Base-by-base conservation (phyloP, 2,329 filamentous ascomycete genomes). In the Cercospora sp. region DNA sequence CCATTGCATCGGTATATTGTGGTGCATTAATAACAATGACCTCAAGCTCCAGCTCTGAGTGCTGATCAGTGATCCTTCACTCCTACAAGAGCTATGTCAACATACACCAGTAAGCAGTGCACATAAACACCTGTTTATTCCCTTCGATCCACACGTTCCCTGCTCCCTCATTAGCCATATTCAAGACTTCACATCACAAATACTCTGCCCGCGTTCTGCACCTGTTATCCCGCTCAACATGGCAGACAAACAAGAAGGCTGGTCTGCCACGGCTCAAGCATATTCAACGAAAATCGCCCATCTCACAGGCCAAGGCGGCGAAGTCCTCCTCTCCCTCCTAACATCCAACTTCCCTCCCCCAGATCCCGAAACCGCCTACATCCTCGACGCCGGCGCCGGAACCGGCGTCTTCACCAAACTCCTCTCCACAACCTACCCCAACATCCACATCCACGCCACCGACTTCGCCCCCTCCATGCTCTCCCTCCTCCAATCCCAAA, bases 361-460 rank as follows among this genome's bases (percentile, higher is more conserved):
- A 9, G 26, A 30, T 12, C 55, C 55, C 8, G 18, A 60, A 5
- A n/a, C 30, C 13, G 61, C 64, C 64, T 45, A 30, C 13, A 62
- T 67, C 48, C 62, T 67, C 18, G 65, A 69, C 31, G 55, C 65
- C 30, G 67, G 67, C 39, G 67, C 67, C 33, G 67, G 67, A 20
- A 69, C 26, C 7, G 67, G 65, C 12, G 65, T 63, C 20, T 42
- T 67, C 20, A 69, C 67, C 1, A 31, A 13, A 12, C 64, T 66
- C 20, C 60, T 64, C 6, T 28, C 33, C 13, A 48, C 36, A 16
- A 33, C 36, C 26, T 58, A 58, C 55, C 28, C 42, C 2, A 30
- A 48, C 42, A 65, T 62, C 63, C 16, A 13, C n/a, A 67, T 69
- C 30, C 20, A 45, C 16, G 67, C 64, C 3, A 45, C 59, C 31